Evolutionary conservation across 257 asterid species (phyloP), one percentile per base, ranked within the genome.

Genomic region (Osmanthus fragrans): DNA sequence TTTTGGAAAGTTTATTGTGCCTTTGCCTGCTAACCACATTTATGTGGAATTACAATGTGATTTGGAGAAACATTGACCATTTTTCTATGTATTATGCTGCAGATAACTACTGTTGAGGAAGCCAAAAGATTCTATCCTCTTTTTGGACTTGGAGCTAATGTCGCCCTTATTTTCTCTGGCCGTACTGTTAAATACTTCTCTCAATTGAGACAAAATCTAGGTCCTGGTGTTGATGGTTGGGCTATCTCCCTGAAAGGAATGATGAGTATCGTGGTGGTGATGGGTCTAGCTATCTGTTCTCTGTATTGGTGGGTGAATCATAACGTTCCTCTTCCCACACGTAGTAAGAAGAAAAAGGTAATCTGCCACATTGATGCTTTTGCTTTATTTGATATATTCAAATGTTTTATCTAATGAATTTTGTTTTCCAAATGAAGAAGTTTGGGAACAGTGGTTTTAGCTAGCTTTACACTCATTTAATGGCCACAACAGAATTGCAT

Each of bases 201-300:
- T 23, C 87, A 93, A 76, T 16, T 95, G 91, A 87, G 99, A 80
- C 75, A 85, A 78, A 84, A 81, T 69, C 84, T 93, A 51, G 97
- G 97, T 60, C 99, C 97, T 7, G 99, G 98, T 16, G 94, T 95
- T 73, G 99, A 95, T 85, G 99, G 99, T 45, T 95, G 99, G 99
- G 99, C 99, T 19, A n/a, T 95, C 75, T 95, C 98, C 36, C 84
- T 95, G 29, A 95, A 84, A 84, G 99, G 81, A 71, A 93, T 93
- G 99, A 95, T 95, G 99, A 85, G 94, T 75, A 95, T 95, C 63
- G 98, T 95, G 65, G 98, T 93, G 82, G 27, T 73, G 40, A 87
- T 95, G 97, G 99, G 99, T 30, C 29, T 89, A 5, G 74, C 88
- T 0, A 95, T 95, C 73, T 95, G 99, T 80, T 79, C 74, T 82